Base-by-base conservation (phyloP, 495 filamentous ascomycete genomes). In the Lasiosphaeria hispida region DNA sequence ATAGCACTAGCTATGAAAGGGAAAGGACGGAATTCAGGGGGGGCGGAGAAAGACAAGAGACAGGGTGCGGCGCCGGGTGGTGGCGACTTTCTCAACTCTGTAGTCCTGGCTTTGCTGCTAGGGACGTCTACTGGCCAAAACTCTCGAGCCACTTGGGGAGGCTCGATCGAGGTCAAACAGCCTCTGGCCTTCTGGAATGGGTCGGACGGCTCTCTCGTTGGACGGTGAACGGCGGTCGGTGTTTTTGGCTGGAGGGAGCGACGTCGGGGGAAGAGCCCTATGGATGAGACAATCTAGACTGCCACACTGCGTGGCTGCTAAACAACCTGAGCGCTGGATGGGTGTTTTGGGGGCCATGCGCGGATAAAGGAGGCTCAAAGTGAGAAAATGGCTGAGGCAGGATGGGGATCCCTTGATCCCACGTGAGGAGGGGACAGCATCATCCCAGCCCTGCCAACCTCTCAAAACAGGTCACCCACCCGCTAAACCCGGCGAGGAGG, bases 271-370 rank as follows among this genome's bases (percentile, higher is more conserved):
- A 19, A 18, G 40, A 54, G 52, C 19, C 52, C n/a, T 54, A 30
- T 35, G 39, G 52, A 54, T 54, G 52, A 54, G 52, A 54, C 52
- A 44, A 43, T 43, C 23, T 38, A 18, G 43, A 35, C n/a, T n/a
- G n/a, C n/a, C n/a, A n/a, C n/a, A n/a, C n/a, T n/a, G n/a, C n/a
- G n/a, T n/a, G n/a, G 23, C 23, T 30, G 23, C 23, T 18, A 17
- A 15, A 23, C 37, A 14, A 37, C 14, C 35, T 18, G 14, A 13
- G 10, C 7, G 30, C 14, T 30, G 34, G n/a, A 34, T 40, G n/a
- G 35, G 30, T 39, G 13, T 17, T 52, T 37, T 23, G 43, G 17
- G 43, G 43, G 43, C 30, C 38, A 11, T 41, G 38, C 7, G 38
- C 5, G 23, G 23, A 30, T 30, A 30, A 30, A 30, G 23, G 23